Evolutionary conservation across 352 stramenopile genomes (phyloP).

Genomic region (Pythium apleroticum): DNA sequence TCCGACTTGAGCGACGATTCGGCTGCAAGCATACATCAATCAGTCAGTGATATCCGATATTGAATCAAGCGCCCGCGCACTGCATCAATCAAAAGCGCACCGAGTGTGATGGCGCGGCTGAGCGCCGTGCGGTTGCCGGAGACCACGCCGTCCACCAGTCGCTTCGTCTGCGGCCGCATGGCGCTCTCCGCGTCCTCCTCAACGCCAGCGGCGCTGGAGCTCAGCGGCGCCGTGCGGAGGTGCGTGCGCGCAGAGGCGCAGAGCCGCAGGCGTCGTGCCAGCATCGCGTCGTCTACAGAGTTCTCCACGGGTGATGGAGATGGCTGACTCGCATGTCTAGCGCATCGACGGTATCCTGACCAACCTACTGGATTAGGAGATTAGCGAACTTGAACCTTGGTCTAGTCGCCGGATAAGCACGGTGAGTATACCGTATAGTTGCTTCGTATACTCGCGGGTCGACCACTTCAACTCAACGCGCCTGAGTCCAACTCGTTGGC

Average conservation of each 20-base stretch:
- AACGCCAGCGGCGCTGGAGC: not conserved
- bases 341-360: not conserved
- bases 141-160: constrained; percentile 57
- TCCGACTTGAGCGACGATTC: constrained; percentile 78
- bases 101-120: constrained; percentile 73
- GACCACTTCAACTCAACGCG: too few relatives aligned
- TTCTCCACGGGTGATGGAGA: not conserved
- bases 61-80: not conserved
- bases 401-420: not conserved
- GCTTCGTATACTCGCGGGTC: not conserved
- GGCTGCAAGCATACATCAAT: constrained; percentile 40
- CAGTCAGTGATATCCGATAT: not conserved
- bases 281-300: not conserved
- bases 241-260: not conserved
- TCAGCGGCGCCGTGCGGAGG: constrained; percentile 2
- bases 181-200: not conserved
- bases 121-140: constrained; percentile 58
- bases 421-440: not conserved
- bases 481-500: too few relatives aligned
- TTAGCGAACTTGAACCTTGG: not conserved
- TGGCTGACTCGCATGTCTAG: not conserved
- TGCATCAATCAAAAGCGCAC: constrained; percentile 28
- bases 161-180: constrained; percentile 41
- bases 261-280: not conserved
- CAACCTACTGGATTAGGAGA: not conserved